Evolutionary conservation across 306 rosid species (phyloP).

Genomic region (Abrus precatorius): DNA sequence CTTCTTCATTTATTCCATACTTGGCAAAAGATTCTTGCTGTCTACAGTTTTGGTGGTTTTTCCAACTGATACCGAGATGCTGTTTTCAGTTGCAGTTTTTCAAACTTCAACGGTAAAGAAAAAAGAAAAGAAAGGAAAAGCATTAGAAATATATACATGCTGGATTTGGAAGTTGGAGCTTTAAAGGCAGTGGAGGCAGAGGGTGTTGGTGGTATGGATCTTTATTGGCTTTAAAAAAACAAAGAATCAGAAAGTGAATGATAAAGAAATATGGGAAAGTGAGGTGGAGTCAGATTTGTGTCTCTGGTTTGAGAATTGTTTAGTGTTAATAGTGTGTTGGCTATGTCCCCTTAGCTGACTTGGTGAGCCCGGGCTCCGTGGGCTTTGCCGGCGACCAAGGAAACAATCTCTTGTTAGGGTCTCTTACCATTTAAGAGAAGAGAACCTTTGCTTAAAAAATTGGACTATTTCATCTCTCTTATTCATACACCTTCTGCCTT

Average conservation of each 20-base stretch:
- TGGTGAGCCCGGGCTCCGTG: slow-evolving; percentile 86
- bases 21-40: slow-evolving; percentile 84
- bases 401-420: slow-evolving; percentile 82
- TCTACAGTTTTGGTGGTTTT: slow-evolving; percentile 92
- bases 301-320: slow-evolving; percentile 72
- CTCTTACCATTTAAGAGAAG: slow-evolving; percentile 85
- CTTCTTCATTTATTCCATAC: slow-evolving; percentile 74
- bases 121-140: background rate
- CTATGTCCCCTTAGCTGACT: slow-evolving; percentile 84
- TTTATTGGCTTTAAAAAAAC: slow-evolving; percentile 54
- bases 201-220: slow-evolving; percentile 61
- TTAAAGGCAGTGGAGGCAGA: slow-evolving; percentile 52
- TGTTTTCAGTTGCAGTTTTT: slow-evolving; percentile 93
- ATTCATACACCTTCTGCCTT: slow-evolving; percentile 67
- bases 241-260: slow-evolving; percentile 66
- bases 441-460: slow-evolving; percentile 72
- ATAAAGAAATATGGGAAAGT: slow-evolving; percentile 66
- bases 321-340: slow-evolving; percentile 82
- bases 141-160: slow-evolving; percentile 50
- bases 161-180: slow-evolving; percentile 80
- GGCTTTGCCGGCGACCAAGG: slow-evolving; percentile 99
- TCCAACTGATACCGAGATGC: slow-evolving; percentile 95
- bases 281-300: slow-evolving; percentile 94
- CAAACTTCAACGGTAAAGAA: slow-evolving; percentile 66
- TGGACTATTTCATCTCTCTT: slow-evolving; percentile 56